phyloP scores from a whole-genome alignment of 1,284 basidiomycete genomes.

The Entoloma clypeatum region DNA sequence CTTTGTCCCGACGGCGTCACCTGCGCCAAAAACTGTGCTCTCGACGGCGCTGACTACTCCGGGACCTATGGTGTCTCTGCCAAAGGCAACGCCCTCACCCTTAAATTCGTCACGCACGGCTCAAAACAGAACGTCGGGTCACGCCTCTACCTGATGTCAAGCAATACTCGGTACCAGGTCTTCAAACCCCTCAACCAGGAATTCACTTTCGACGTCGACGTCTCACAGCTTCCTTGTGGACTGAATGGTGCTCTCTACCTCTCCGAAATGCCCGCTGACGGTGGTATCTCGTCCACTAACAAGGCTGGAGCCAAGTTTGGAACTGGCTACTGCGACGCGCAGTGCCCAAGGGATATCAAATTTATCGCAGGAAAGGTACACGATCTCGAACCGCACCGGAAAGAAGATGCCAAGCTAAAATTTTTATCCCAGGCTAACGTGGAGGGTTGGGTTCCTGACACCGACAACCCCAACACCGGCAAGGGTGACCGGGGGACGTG shows the following conservation, averaged over 20 bases:
- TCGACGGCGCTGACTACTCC: slow-evolving; percentile 56
- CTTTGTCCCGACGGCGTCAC: slow-evolving; percentile 45
- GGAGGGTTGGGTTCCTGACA: slow-evolving; percentile 36
- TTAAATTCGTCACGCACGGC: slow-evolving; percentile 46
- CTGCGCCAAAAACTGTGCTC: slow-evolving; percentile 49
- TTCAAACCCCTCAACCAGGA: slow-evolving; percentile 54
- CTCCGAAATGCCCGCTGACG: slow-evolving; percentile 50
- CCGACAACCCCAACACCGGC: slow-evolving; percentile 27
- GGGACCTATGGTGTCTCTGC: slow-evolving; percentile 43
- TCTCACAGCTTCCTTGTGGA: slow-evolving; percentile 51
- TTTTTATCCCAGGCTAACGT: slow-evolving; percentile 43
- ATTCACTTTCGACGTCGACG: slow-evolving; percentile 57
- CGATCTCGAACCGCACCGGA: not conserved
- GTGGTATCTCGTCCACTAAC: slow-evolving; percentile 50
- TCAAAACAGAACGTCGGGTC: slow-evolving; percentile 43
- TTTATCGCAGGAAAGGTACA: slow-evolving; percentile 51
- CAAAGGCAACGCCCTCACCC: slow-evolving; percentile 43
- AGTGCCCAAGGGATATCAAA: slow-evolving; percentile 56
- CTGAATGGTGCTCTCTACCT: slow-evolving; percentile 53
- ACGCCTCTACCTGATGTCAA: slow-evolving; percentile 51
- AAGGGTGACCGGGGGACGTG: slow-evolving; percentile 45
- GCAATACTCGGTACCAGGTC: slow-evolving; percentile 43
- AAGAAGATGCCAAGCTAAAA: too few species aligned
- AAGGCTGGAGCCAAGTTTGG: slow-evolving; percentile 56
- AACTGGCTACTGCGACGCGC: slow-evolving; percentile 56